Conservation (phyloP, 2,329 filamentous ascomycete genomes). For the Fusarium praegraminearum region DNA sequence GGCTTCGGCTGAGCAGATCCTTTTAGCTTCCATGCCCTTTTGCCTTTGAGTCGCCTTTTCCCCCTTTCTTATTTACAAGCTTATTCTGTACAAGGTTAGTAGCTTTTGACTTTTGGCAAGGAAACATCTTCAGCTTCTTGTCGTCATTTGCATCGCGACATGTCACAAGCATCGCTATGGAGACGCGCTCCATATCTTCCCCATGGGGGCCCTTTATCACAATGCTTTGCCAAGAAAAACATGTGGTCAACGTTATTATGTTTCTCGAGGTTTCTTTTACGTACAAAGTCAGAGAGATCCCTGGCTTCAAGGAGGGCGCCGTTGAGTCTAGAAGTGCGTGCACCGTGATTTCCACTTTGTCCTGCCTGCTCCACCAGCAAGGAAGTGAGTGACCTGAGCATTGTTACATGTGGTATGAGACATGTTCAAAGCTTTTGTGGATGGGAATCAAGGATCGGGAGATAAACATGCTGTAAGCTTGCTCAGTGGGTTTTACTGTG, state of each 20-base stretch:
- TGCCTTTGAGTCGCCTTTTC: neutral
- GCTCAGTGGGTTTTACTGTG: neutral
- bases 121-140: neutral
- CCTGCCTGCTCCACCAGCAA: conserved; percentile 13
- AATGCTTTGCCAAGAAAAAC: conserved; percentile 24
- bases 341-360: conserved; percentile 13
- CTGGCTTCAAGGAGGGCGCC: neutral
- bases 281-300: conserved; percentile 20
- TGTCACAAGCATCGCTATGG: conserved; percentile 8
- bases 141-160: conserved; percentile 10
- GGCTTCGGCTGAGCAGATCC: conserved; percentile 23
- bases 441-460: neutral
- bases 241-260: conserved; percentile 33
- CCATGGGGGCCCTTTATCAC: conserved; percentile 29
- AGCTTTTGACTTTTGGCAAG: neutral
- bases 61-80: conserved; percentile 17
- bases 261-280: conserved; percentile 30
- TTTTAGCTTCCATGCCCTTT: conserved; percentile 10
- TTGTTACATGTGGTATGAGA: conserved; percentile 16
- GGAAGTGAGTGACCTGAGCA: neutral
- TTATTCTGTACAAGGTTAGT: conserved; percentile 19
- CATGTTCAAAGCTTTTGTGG: conserved; percentile 27
- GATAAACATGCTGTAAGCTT: conserved; percentile 13
- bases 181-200: conserved; percentile 24
- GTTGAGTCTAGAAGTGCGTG: conserved; percentile 23